Conservation (phyloP, 192 early-diverging fungal species). For the Coemansia sp. region DNA sequence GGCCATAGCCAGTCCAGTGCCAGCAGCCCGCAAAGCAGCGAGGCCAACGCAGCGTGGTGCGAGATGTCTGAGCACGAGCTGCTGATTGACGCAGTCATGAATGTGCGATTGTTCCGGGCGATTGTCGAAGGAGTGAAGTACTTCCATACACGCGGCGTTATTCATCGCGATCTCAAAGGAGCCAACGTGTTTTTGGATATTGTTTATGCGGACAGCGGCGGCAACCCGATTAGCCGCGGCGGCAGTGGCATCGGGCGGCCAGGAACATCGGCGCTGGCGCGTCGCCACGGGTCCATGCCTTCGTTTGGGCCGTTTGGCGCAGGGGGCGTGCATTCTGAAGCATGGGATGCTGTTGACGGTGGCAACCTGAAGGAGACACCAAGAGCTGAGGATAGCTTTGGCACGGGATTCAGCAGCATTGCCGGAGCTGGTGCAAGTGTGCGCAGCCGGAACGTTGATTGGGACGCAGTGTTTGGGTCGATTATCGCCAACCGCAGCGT, state of each 20-base stretch:
- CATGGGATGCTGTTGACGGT: constrained; percentile 41
- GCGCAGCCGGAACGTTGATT: constrained; percentile 36
- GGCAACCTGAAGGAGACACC: constrained; percentile 42
- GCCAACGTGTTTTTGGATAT: constrained; percentile 77
- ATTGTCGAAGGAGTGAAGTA: constrained; percentile 75
- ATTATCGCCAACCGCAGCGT: constrained; percentile 29
- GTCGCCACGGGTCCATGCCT: background rate
- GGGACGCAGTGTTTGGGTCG: constrained; percentile 46
- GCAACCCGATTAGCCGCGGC: constrained; percentile 33
- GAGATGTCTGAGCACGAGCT: constrained; percentile 19
- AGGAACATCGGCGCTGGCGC: constrained; percentile 8
- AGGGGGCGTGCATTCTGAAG: constrained; percentile 25
- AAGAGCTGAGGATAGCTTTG: constrained; percentile 1
- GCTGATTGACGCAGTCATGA: constrained; percentile 59
- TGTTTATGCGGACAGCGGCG: constrained; percentile 34
- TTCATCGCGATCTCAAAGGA: constrained; percentile 89
- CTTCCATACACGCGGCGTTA: constrained; percentile 54
- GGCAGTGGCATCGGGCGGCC: constrained; percentile 35
- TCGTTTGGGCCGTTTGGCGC: background rate
- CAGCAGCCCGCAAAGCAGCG: background rate
- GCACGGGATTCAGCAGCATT: constrained; percentile 1
- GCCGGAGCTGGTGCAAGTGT: background rate
- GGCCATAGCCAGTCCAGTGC: constrained; percentile 5
- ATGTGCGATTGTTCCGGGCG: constrained; percentile 65
- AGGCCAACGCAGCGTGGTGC: background rate